These are phyloP conservation scores for Nigrospora osmanthi DNA, from an alignment of 2,329 filamentous ascomycete genomes.

Conservation along the genomic window DNA sequence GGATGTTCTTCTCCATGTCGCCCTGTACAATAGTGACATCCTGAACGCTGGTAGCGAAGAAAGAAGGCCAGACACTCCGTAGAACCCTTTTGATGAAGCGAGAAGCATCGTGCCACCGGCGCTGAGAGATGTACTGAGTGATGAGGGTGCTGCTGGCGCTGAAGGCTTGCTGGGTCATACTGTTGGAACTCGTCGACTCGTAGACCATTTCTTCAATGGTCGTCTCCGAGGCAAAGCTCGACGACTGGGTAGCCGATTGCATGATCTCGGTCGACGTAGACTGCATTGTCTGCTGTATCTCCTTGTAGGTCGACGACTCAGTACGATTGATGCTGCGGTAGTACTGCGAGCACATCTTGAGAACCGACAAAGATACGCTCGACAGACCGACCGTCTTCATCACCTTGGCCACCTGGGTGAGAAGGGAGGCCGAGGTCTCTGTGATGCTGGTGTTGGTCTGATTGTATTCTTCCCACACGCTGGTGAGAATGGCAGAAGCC, in stretches of 20 bases:
- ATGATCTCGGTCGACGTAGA: constrained; percentile 33
- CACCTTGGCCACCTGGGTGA: constrained; percentile 30
- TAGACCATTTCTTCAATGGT: constrained; percentile 34
- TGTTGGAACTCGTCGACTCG: constrained; percentile 28
- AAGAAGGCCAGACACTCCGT: constrained; percentile 33
- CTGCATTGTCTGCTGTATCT: constrained; percentile 33
- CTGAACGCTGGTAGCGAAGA: constrained; percentile 33
- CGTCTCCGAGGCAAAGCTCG: constrained; percentile 28
- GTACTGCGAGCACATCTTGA: constrained; percentile 30
- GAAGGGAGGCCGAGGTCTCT: constrained; percentile 25
- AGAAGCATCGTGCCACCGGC: constrained; percentile 37
- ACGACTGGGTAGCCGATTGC: constrained; percentile 16
- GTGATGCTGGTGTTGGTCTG: constrained; percentile 26
- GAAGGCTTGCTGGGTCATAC: constrained; percentile 30
- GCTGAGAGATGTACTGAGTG: constrained; percentile 32
- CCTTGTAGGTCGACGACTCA: constrained; percentile 23
- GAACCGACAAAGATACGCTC: constrained; percentile 35
- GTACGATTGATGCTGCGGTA: constrained; percentile 26
- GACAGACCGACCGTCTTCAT: constrained; percentile 37
- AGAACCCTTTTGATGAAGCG: constrained; percentile 35
- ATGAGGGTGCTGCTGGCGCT: constrained; percentile 30
- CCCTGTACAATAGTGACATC: constrained; percentile 33
- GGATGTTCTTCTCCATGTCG: constrained; percentile 34
- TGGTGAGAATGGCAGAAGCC: constrained; percentile 33
- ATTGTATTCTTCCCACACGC: constrained; percentile 40